Conservation (phyloP, 2,329 filamentous ascomycete species). For the Metarhizium robertsii region DNA sequence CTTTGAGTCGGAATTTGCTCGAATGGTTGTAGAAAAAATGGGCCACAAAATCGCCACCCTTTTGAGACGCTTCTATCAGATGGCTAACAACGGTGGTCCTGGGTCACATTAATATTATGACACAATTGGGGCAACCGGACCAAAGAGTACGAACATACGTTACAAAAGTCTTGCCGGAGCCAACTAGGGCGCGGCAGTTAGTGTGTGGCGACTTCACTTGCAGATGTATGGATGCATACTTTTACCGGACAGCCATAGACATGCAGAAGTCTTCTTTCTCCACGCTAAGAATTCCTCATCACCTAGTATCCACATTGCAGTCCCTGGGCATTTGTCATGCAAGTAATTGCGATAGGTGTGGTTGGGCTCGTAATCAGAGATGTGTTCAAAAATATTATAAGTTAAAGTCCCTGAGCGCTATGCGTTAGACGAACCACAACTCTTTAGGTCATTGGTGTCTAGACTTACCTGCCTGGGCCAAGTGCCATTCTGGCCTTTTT, state of each 20-base stretch:
- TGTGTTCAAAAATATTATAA: neutral
- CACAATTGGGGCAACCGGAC: neutral
- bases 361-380: neutral
- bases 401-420: neutral
- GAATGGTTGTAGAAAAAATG: slow-evolving; percentile 1
- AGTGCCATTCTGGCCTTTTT: neutral
- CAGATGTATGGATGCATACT: neutral
- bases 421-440: neutral
- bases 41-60: neutral
- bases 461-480: neutral
- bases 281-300: neutral
- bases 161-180: neutral
- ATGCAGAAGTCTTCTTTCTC: neutral
- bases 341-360: neutral
- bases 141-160: neutral
- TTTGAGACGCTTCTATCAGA: neutral
- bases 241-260: neutral
- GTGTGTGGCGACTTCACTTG: neutral
- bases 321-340: neutral
- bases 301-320: neutral
- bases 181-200: neutral
- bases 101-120: neutral
- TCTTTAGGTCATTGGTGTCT: neutral
- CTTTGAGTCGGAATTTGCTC: neutral
- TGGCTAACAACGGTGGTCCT: neutral